Conservation (phyloP, 1,284 basidiomycete genomes). For the Sparassis latifolia region DNA sequence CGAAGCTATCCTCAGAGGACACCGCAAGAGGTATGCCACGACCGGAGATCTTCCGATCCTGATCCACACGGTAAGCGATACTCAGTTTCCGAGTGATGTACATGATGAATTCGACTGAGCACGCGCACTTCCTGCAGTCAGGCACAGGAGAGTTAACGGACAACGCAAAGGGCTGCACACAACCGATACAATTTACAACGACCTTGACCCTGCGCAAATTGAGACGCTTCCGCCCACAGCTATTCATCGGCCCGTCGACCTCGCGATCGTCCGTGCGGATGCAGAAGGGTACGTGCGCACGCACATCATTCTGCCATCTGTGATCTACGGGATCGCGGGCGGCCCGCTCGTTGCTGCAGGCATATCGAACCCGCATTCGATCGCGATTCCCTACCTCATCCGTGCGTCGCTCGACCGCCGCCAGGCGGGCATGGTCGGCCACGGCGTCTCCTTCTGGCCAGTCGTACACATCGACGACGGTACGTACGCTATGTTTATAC, state of each 20-base stretch:
- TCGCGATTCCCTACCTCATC: constrained; percentile 28
- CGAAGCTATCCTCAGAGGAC: constrained; percentile 38
- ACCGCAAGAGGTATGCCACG: constrained; percentile 32
- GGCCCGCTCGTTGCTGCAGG: constrained; percentile 31
- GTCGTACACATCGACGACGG: constrained; percentile 39
- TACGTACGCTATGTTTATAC: constrained; percentile 10
- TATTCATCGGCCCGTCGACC: constrained; percentile 26
- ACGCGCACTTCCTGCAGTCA: background rate
- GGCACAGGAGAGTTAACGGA: constrained; percentile 4
- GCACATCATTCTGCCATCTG: constrained; percentile 32
- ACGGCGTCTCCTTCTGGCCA: constrained; percentile 35
- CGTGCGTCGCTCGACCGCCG: constrained; percentile 20
- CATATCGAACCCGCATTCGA: constrained; percentile 27
- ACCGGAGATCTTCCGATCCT: constrained; percentile 34
- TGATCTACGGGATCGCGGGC: constrained; percentile 30
- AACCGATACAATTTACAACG: constrained; percentile 23
- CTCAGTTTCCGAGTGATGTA: background rate
- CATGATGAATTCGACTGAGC: background rate
- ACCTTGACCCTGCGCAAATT: constrained; percentile 25
- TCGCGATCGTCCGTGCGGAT: constrained; percentile 25
- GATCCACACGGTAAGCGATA: constrained; percentile 44
- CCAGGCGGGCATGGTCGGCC: constrained; percentile 20
- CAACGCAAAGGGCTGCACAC: constrained; percentile 8
- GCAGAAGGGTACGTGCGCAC: constrained; percentile 31
- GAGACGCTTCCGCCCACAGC: constrained; percentile 24